Evolutionary conservation across 1,139 yeast genomes (phyloP).

Genomic region (Protomyces lactucae-debilis): DNA sequence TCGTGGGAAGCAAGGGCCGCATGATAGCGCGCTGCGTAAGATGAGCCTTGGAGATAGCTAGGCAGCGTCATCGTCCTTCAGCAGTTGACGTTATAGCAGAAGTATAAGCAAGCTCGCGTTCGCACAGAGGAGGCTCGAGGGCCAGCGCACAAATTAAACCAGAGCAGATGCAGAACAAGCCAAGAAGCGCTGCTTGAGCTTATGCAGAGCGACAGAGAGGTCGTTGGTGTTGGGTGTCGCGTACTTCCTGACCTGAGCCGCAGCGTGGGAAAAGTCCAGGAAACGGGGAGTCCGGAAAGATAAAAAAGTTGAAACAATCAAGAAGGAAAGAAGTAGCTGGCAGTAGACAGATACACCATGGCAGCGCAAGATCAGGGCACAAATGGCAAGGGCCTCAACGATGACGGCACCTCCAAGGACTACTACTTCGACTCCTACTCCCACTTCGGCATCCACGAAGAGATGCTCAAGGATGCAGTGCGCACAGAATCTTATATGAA

Average conservation of each 20-base stretch:
- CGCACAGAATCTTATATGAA: conserved; percentile 53
- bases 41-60: conserved; percentile 26
- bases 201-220: no score
- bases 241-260: no score
- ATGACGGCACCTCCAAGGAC: conserved; percentile 33
- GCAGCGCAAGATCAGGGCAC: background rate
- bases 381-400: background rate
- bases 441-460: conserved; percentile 56
- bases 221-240: no score
- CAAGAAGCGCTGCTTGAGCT: no score
- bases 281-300: no score
- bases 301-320: background rate
- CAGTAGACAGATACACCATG: background rate
- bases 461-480: conserved; percentile 54
- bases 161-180: no score
- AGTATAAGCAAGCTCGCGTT: no score
- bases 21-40: conserved; percentile 26
- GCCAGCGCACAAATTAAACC: no score
- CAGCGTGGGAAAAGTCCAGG: no score
- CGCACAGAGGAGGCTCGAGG: no score
- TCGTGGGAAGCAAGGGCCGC: background rate
- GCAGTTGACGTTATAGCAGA: background rate
- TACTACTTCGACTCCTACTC: conserved; percentile 53
- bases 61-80: conserved; percentile 7
- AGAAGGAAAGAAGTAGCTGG: background rate